A percentile compares a stretch with the other conserved stretches of the same genome.
phyloP scores from a whole-genome alignment of 495 filamentous ascomycete genomes.

The Aspergillus bridgeri region DNA sequence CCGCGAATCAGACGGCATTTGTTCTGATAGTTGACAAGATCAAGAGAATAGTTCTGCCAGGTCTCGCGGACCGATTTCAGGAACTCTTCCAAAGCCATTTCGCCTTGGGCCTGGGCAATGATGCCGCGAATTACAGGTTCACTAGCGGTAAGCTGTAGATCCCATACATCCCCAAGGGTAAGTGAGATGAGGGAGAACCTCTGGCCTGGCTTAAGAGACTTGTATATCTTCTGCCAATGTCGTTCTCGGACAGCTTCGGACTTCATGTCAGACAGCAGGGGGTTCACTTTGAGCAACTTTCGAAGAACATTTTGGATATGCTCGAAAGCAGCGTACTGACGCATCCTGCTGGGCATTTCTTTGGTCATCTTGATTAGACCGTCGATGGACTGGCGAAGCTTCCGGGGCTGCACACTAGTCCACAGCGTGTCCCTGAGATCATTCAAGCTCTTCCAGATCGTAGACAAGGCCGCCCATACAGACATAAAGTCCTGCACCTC shows the following conservation, averaged over 20 bases:
- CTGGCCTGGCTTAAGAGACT: slow-evolving; percentile 83
- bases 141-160: slow-evolving; percentile 81
- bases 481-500: slow-evolving; percentile 99
- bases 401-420: slow-evolving; percentile 89
- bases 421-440: slow-evolving; percentile 88
- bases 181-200: slow-evolving; percentile 89
- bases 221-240: slow-evolving; percentile 97
- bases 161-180: slow-evolving; percentile 96
- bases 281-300: slow-evolving; percentile 82
- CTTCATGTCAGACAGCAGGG: slow-evolving; percentile 84
- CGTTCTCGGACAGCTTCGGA: slow-evolving; percentile 94
- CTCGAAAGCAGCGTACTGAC: slow-evolving; percentile 98
- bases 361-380: slow-evolving; percentile 95
- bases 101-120: slow-evolving; percentile 92
- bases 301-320: slow-evolving; percentile 92
- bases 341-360: slow-evolving; percentile 98
- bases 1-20: slow-evolving; percentile 96
- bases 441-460: slow-evolving; percentile 95
- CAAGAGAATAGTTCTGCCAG: slow-evolving; percentile 91
- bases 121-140: slow-evolving; percentile 86
- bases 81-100: slow-evolving; percentile 98
- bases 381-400: slow-evolving; percentile 84
- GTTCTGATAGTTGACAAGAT: slow-evolving; percentile 95
- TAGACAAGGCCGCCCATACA: slow-evolving; percentile 90
- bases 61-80: slow-evolving; percentile 94